phyloP scores from a whole-genome alignment of 345 rosid species.

The Arabidopsis thaliana region DNA sequence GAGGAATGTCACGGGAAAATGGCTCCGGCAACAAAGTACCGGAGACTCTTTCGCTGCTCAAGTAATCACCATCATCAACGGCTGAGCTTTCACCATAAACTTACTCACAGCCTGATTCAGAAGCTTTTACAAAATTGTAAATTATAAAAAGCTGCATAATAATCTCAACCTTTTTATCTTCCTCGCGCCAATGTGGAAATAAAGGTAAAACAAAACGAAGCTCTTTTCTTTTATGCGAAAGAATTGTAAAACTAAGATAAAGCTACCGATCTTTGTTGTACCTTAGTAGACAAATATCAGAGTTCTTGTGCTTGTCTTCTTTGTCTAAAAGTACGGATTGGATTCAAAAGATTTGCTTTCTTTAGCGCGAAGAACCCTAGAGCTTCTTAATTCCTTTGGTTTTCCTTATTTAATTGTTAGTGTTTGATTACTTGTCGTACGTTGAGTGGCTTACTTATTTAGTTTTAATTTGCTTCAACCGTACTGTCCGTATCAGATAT shows the following conservation, averaged over 20 bases:
- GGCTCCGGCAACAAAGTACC: background rate
- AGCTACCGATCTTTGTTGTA: slow-evolving; percentile 19
- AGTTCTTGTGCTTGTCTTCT: background rate
- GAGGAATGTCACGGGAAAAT: slow-evolving; percentile 3
- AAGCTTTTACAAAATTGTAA: background rate
- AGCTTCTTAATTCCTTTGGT: background rate
- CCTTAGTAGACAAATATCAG: slow-evolving; percentile 29
- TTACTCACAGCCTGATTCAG: slow-evolving; percentile 6
- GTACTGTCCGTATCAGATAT: too few relatives aligned
- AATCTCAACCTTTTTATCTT: slow-evolving; percentile 8
- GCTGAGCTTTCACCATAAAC: slow-evolving; percentile 15
- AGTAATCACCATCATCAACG: slow-evolving; percentile 9
- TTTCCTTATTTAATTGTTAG: background rate
- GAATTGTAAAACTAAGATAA: slow-evolving; percentile 1
- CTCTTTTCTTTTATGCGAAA: background rate
- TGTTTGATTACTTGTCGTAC: background rate
- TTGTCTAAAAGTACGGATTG: background rate
- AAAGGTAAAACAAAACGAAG: background rate
- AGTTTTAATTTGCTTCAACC: too few relatives aligned
- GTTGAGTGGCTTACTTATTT: slow-evolving; percentile 9
- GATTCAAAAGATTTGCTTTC: background rate
- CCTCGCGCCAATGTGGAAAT: background rate
- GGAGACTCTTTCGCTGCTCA: slow-evolving; percentile 27
- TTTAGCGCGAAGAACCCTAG: slow-evolving; percentile 32
- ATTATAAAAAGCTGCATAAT: slow-evolving; percentile 10